Evolutionary conservation across 2,329 filamentous ascomycete species (phyloP), one percentile per base, ranked within the genome.

Genomic region (Pseudogymnoascus sp.): DNA sequence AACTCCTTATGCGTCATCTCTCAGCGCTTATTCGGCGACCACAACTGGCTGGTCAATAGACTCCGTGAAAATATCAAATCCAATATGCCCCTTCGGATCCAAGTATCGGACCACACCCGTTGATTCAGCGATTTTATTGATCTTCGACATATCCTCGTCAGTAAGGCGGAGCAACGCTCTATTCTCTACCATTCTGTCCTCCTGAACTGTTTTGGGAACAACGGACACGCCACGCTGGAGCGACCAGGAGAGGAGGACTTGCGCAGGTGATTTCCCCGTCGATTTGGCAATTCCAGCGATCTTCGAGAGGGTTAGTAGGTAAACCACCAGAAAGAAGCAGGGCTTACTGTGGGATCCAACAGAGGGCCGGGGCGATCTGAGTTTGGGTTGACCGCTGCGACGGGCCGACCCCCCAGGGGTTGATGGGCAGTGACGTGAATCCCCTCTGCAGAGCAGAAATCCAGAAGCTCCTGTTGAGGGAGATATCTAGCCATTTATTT

Each of bases 401-500:
- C 44, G 5, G 44, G 44, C 6, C 24, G 44, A 14, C 24, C 44
- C 1, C 24, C 44, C 24, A 29, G 24, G 24, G 24, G 44, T 3
- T 50, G 44, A 24, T 50, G 44, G 10, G 44, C 44, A 7, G 44
- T 50, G 24, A 50, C 21, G 14, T 50, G 84, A 65, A 91, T 89
- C 65, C 85, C 86, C 76, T 88, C 87, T 65, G 79, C 75, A 65
- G 81, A 82, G 80, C 85, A 89, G 67, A 85, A 80, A 67, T 89
- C 84, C 63, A 87, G 82, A 65, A 90, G 83, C 66, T 90, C 86
- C 68, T 89, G 76, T 90, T 87, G 2, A 75, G 74, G 63, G 88
- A 78, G 72, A 89, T 37, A 37, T 26, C 31, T 40, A n/a, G 11
- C n/a, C 37, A 37, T 35, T 10, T 21, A 24, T 21, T 35, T 11